These are phyloP conservation scores for Aaosphaeria arxii DNA, from an alignment of 2,329 filamentous ascomycete species.

Conservation along the genomic window DNA sequence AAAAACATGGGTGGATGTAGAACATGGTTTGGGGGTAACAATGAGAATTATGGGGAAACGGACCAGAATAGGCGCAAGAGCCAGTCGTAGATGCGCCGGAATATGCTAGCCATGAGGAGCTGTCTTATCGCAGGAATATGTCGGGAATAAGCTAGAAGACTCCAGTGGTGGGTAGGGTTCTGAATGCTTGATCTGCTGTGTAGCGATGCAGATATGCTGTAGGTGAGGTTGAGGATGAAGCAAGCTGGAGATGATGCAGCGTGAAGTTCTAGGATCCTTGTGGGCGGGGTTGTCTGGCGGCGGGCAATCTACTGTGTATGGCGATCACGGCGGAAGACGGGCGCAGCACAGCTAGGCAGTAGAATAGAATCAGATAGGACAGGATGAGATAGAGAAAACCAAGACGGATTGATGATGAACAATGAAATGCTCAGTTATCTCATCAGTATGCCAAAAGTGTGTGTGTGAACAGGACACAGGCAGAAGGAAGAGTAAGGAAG, in stretches of 20 bases:
- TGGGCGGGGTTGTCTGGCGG: slow-evolving; percentile 28
- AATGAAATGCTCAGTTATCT: too few relatives aligned
- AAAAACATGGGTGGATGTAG: too few relatives aligned
- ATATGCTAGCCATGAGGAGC: slow-evolving; percentile 75
- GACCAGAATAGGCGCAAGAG: slow-evolving; percentile 96
- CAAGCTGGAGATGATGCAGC: slow-evolving; percentile 22
- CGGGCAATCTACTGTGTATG: slow-evolving; percentile 15
- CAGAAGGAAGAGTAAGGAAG: slow-evolving; percentile 10
- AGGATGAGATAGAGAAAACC: not conserved
- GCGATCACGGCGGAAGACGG: slow-evolving; percentile 24
- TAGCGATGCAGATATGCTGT: not conserved
- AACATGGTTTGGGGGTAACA: not conserved
- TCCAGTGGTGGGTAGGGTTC: slow-evolving; percentile 8
- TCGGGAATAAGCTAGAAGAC: not conserved
- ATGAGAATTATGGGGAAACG: slow-evolving; percentile 27
- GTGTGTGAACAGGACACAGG: not conserved
- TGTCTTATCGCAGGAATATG: not conserved
- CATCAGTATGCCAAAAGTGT: too few relatives aligned
- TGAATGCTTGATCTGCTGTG: slow-evolving; percentile 11
- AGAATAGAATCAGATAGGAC: slow-evolving; percentile 2
- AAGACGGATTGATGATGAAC: slow-evolving; percentile 18
- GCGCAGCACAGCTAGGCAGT: slow-evolving; percentile 6
- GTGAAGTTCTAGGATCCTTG: slow-evolving; percentile 36
- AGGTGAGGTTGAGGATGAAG: slow-evolving; percentile 8
- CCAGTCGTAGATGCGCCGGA: slow-evolving; percentile 97